phyloP scores from a whole-genome alignment of 495 filamentous ascomycete species.

The Glarea lozoyensis region DNA sequence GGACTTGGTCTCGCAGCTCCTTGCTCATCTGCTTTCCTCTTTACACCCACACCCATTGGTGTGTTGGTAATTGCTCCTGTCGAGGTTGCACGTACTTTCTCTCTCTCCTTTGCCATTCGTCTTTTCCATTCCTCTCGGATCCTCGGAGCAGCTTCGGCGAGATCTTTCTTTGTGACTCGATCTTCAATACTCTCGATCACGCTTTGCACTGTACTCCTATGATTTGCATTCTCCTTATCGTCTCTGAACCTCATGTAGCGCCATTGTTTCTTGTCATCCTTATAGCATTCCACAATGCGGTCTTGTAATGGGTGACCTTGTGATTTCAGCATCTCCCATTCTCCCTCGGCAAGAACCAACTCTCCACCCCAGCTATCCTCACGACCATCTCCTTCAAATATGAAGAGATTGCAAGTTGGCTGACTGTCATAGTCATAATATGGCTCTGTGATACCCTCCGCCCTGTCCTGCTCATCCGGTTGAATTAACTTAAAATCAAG shows the following conservation, averaged over 20 bases:
- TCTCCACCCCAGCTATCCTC: conserved; percentile 47
- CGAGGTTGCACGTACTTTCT: conserved; percentile 11
- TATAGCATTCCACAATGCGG: conserved; percentile 77
- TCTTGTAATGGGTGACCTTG: conserved; percentile 66
- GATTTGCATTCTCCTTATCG: conserved; percentile 87
- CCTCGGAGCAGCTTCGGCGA: conserved; percentile 46
- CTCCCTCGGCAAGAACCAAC: conserved; percentile 59
- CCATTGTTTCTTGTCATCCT: conserved; percentile 67
- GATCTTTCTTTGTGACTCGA: conserved; percentile 43
- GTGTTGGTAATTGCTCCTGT: conserved; percentile 1
- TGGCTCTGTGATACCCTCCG: conserved; percentile 45
- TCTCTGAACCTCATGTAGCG: conserved; percentile 79
- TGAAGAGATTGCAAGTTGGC: conserved; percentile 38
- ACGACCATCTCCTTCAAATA: conserved; percentile 24
- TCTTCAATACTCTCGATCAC: conserved; percentile 81
- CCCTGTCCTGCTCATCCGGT: conserved; percentile 57
- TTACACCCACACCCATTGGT: conserved; percentile 8
- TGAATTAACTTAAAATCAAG: conserved; percentile 68
- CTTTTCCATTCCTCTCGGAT: conserved; percentile 70
- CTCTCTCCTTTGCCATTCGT: conserved; percentile 19
- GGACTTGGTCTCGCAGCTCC: conserved; percentile 18
- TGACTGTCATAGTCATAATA: conserved; percentile 46
- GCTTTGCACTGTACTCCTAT: conserved; percentile 67
- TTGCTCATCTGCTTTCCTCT: conserved; percentile 22
- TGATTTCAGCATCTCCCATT: conserved; percentile 78